These are phyloP conservation scores for Eucalyptus shirleyi DNA, from an alignment of 345 rosid genomes.

Conservation along the genomic window DNA sequence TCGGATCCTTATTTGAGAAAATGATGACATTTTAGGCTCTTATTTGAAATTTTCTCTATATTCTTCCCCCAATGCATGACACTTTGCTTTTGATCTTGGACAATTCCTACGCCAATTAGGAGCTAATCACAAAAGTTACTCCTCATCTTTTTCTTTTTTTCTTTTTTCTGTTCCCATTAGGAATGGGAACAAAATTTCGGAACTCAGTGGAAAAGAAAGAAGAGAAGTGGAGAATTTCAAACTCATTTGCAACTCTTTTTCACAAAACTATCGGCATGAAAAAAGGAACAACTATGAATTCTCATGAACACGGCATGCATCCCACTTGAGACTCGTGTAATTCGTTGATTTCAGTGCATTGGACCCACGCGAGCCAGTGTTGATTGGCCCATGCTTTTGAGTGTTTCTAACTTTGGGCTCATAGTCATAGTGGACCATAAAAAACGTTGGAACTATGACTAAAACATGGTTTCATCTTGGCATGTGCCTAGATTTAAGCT, in stretches of 20 bases:
- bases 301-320: not conserved
- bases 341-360: not conserved
- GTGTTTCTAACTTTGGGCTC: not conserved
- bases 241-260: not conserved
- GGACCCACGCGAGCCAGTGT: not conserved
- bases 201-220: not conserved
- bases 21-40: no score
- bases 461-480: not conserved
- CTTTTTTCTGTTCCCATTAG: no score
- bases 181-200: not conserved
- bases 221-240: not conserved
- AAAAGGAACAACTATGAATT: not conserved
- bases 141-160: no score
- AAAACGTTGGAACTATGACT: not conserved
- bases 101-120: not conserved
- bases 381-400: not conserved
- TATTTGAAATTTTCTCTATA: no score
- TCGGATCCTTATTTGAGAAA: no score
- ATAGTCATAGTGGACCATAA: not conserved
- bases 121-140: not conserved
- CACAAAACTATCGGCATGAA: not conserved
- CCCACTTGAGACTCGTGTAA: not conserved
- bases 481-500: not conserved
- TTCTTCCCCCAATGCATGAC: not conserved
- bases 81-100: not conserved